Evolutionary conservation across 805 yeast species (phyloP).

Genomic region (Blastobotrys attinorum): DNA sequence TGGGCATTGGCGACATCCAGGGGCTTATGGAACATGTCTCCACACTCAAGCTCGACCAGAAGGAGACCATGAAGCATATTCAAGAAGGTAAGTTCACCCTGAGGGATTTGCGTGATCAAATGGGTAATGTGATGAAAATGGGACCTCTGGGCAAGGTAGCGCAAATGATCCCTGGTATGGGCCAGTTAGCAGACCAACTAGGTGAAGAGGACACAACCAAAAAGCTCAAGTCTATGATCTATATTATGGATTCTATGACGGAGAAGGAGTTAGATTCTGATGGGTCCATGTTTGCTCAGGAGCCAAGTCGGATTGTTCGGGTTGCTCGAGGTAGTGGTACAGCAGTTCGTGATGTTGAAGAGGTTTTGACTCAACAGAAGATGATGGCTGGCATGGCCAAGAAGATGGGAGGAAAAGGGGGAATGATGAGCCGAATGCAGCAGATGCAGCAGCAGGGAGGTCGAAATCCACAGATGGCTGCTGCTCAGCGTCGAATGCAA

Average conservation of each 20-base stretch:
- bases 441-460: conserved; percentile 27
- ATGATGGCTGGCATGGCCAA: conserved; percentile 94
- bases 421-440: conserved; percentile 40
- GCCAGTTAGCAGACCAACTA: conserved; percentile 73
- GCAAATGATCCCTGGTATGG: conserved; percentile 89
- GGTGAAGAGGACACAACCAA: conserved; percentile 90
- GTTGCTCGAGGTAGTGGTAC: conserved; percentile 96
- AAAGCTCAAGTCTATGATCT: conserved; percentile 79
- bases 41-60: conserved; percentile 77
- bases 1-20: conserved; percentile 94
- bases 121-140: conserved; percentile 93
- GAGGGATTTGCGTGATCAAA: conserved; percentile 85
- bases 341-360: conserved; percentile 84
- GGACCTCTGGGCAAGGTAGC: conserved; percentile 94
- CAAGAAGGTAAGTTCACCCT: conserved; percentile 93
- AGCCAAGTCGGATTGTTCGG: conserved; percentile 80
- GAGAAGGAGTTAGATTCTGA: conserved; percentile 83
- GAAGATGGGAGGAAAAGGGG: conserved; percentile 47
- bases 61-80: conserved; percentile 77
- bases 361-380: conserved; percentile 81
- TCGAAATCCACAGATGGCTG: conserved; percentile 32
- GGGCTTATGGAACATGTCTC: conserved; percentile 91
- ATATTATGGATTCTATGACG: conserved; percentile 94
- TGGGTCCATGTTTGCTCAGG: conserved; percentile 67
- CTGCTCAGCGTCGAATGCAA: conserved; percentile 40